These are phyloP conservation scores for Saccharomycopsis fodiens DNA, from an alignment of 805 yeast species.

Conservation along the genomic window DNA sequence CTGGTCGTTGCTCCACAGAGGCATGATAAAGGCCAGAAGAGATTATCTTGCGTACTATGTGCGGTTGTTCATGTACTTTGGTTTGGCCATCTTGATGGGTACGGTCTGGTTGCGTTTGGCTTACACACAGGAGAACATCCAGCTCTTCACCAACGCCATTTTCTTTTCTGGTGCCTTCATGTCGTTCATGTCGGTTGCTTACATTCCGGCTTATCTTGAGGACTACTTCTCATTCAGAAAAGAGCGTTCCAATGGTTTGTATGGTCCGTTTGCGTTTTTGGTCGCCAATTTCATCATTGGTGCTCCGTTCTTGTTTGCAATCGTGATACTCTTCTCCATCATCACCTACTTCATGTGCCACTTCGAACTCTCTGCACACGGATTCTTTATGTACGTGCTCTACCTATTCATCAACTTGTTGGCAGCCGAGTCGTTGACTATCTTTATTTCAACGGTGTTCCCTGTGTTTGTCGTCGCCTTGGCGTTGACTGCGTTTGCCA, in stretches of 20 bases:
- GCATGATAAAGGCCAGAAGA: constrained; percentile 29
- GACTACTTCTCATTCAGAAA: constrained; percentile 28
- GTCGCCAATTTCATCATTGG: constrained; percentile 32
- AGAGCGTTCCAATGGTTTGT: constrained; percentile 32
- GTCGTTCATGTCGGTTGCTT: constrained; percentile 39
- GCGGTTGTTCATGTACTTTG: constrained; percentile 32
- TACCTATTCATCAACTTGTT: constrained; percentile 34
- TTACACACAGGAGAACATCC: constrained; percentile 24
- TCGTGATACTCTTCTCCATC: constrained; percentile 28
- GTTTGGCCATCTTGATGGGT: constrained; percentile 36
- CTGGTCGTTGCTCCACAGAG: constrained; percentile 24
- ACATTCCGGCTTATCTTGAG: constrained; percentile 33
- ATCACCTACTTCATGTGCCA: constrained; percentile 31
- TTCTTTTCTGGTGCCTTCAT: constrained; percentile 38
- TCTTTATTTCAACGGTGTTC: constrained; percentile 29
- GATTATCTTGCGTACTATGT: constrained; percentile 33
- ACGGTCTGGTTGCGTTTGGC: constrained; percentile 31
- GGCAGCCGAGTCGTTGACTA: constrained; percentile 36
- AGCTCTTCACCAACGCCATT: constrained; percentile 29
- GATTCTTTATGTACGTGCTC: constrained; percentile 30
- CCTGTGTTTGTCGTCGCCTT: constrained; percentile 33
- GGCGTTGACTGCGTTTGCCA: constrained; percentile 34
- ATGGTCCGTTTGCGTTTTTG: constrained; percentile 32
- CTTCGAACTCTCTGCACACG: constrained; percentile 27
- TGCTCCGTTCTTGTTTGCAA: constrained; percentile 30